Evolutionary conservation across 2,329 filamentous ascomycete genomes (phyloP).

Genomic region (Colletotrichum godetiae): DNA sequence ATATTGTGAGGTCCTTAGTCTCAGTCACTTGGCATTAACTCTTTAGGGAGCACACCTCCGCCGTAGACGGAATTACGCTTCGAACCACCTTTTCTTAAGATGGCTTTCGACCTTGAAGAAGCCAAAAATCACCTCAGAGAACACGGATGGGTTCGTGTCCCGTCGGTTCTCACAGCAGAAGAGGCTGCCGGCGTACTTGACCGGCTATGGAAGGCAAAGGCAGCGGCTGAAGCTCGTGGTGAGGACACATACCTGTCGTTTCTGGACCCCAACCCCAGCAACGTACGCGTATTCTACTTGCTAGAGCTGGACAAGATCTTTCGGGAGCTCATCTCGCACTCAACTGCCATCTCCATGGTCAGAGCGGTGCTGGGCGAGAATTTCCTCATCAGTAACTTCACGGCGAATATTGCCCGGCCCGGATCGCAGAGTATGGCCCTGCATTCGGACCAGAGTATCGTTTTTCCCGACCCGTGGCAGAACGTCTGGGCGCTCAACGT

Average conservation of each 20-base stretch:
- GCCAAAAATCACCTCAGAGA: background rate
- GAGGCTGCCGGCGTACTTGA: background rate
- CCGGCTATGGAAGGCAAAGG: background rate
- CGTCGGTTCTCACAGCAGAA: background rate
- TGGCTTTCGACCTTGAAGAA: background rate
- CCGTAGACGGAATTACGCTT: background rate
- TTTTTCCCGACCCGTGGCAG: background rate
- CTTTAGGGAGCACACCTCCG: background rate
- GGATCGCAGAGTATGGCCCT: background rate
- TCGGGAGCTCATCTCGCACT: background rate
- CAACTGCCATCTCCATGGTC: background rate
- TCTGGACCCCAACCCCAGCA: background rate
- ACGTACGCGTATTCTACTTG: background rate
- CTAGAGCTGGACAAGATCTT: background rate
- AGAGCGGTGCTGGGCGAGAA: background rate
- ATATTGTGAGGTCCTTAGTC: background rate
- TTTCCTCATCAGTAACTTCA: background rate
- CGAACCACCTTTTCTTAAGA: background rate
- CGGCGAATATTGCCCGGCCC: background rate
- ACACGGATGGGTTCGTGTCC: background rate
- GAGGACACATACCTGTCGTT: background rate
- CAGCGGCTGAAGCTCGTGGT: background rate
- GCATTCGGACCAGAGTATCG: background rate
- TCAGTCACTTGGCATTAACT: background rate
- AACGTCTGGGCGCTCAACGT: background rate